These are phyloP conservation scores for Lipomyces sp. DNA, from an alignment of 805 yeast species.

Conservation along the genomic window DNA sequence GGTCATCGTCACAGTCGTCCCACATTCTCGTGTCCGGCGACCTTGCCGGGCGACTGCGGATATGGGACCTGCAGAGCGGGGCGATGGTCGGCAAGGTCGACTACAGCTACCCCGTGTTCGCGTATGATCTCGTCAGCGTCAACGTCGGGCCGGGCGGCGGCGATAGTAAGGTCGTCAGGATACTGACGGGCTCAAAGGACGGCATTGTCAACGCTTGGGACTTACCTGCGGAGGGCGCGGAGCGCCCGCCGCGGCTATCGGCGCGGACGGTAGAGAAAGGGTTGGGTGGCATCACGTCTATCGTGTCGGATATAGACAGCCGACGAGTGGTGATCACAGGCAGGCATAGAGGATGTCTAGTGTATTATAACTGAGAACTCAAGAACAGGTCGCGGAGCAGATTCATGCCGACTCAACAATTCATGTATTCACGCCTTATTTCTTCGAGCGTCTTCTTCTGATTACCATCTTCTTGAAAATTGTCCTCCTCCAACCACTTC, in stretches of 20 bases:
- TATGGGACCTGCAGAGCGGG: slow-evolving; percentile 23
- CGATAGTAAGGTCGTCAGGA: not conserved
- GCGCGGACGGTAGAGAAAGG: not conserved
- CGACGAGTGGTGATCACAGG: slow-evolving; percentile 8
- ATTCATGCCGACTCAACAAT: too few species aligned
- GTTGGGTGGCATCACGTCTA: slow-evolving; percentile 20
- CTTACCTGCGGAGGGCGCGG: not conserved
- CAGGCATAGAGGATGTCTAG: slow-evolving; percentile 10
- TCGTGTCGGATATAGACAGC: slow-evolving; percentile 2
- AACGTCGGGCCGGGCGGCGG: too few species aligned
- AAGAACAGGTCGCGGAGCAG: too few species aligned
- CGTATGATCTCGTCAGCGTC: slow-evolving; percentile 11
- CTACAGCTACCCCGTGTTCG: slow-evolving; percentile 20
- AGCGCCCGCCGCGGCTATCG: too few species aligned
- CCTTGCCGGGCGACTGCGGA: slow-evolving; percentile 14
- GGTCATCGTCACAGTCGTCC: not conserved
- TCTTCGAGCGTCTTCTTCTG: too few species aligned
- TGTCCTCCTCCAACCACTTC: too few species aligned
- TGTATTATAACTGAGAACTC: slow-evolving; percentile 1
- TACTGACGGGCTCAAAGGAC: slow-evolving; percentile 25
- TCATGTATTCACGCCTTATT: too few species aligned
- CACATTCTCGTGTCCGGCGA: slow-evolving; percentile 21
- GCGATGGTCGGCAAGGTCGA: slow-evolving; percentile 15
- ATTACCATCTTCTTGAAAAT: too few species aligned
- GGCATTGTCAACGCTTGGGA: slow-evolving; percentile 20